Conservation (phyloP, 1,139 yeast genomes). For the Debaryomyces psychrophilus region DNA sequence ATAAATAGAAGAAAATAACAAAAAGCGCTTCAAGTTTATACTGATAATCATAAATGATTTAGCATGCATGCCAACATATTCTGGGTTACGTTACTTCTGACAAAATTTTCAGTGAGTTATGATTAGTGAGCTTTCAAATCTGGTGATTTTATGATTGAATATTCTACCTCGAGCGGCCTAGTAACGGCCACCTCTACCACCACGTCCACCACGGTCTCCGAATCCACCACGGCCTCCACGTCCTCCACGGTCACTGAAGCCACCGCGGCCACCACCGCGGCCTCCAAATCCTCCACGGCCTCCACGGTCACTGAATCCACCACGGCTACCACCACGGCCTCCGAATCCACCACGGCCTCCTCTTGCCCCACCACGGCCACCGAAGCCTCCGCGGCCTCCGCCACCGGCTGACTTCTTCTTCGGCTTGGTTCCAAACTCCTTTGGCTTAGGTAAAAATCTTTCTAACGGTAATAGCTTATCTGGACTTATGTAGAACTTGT, state of each 20-base stretch:
- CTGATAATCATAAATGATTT: slow-evolving; percentile 3
- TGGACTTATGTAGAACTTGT: slow-evolving; percentile 92
- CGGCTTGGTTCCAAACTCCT: slow-evolving; percentile 74
- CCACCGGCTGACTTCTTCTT: slow-evolving; percentile 65
- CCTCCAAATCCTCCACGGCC: slow-evolving; percentile 39
- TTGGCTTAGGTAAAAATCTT: slow-evolving; percentile 92
- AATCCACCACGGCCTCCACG: slow-evolving; percentile 45
- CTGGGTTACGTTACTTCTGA: slow-evolving; percentile 1
- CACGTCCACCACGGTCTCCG: slow-evolving; percentile 30
- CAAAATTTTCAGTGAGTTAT: not conserved
- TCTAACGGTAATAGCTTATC: slow-evolving; percentile 95
- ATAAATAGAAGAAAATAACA: slow-evolving; percentile 7
- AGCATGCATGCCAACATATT: not conserved
- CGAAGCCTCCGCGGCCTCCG: slow-evolving; percentile 46
- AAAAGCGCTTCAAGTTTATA: slow-evolving; percentile 5
- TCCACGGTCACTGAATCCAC: slow-evolving; percentile 47
- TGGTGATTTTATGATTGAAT: not conserved
- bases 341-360: slow-evolving; percentile 25
- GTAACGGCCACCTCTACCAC: slow-evolving; percentile 20
- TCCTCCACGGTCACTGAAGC: slow-evolving; percentile 43
- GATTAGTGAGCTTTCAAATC: slow-evolving; percentile 1
- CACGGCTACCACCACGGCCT: slow-evolving; percentile 30
- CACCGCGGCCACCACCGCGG: slow-evolving; percentile 45
- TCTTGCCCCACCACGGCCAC: slow-evolving; percentile 49
- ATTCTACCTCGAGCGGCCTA: slow-evolving; percentile 8